Conservation (phyloP, 2,329 filamentous ascomycete genomes). For the Sporothrix dimorphospora region DNA sequence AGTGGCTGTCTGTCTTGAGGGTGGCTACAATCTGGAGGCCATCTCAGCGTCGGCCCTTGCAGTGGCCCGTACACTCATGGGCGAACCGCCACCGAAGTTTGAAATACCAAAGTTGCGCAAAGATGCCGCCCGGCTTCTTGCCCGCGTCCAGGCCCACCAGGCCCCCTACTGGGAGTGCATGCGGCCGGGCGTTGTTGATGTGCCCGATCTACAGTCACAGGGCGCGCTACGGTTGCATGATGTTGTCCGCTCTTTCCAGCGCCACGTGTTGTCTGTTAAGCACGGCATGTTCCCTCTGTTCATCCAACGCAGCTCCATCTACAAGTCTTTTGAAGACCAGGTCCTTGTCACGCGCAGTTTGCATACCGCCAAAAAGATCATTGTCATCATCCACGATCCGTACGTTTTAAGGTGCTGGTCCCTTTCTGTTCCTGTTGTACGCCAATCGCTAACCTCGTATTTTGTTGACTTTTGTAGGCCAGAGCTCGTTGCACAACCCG, state of each 20-base stretch:
- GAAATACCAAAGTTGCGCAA: conserved; percentile 59
- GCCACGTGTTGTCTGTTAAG: conserved; percentile 69
- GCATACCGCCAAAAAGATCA: conserved; percentile 65
- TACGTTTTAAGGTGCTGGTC: conserved; percentile 49
- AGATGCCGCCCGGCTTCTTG: conserved; percentile 59
- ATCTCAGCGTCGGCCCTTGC: conserved; percentile 92
- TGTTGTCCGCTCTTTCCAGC: conserved; percentile 76
- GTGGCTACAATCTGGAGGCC: conserved; percentile 90
- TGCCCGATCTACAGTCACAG: conserved; percentile 55
- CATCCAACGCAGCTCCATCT: conserved; percentile 73
- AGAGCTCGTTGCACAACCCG: conserved; percentile 67
- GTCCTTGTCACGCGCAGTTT: conserved; percentile 79
- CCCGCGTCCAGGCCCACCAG: conserved; percentile 63
- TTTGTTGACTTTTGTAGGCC: conserved; percentile 53
- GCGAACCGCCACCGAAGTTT: conserved; percentile 77
- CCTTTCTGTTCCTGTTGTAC: background rate
- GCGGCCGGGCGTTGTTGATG: conserved; percentile 66
- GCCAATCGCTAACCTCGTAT: conserved; percentile 26
- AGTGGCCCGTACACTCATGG: conserved; percentile 91
- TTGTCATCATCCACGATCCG: conserved; percentile 92
- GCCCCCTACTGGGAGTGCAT: conserved; percentile 86
- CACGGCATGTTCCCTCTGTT: conserved; percentile 79
- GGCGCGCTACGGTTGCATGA: conserved; percentile 72
- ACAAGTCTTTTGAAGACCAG: conserved; percentile 81
- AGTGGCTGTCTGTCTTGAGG: conserved; percentile 89